Evolutionary conservation across 306 rosid genomes (phyloP).

Genomic region (Malus asiatica): DNA sequence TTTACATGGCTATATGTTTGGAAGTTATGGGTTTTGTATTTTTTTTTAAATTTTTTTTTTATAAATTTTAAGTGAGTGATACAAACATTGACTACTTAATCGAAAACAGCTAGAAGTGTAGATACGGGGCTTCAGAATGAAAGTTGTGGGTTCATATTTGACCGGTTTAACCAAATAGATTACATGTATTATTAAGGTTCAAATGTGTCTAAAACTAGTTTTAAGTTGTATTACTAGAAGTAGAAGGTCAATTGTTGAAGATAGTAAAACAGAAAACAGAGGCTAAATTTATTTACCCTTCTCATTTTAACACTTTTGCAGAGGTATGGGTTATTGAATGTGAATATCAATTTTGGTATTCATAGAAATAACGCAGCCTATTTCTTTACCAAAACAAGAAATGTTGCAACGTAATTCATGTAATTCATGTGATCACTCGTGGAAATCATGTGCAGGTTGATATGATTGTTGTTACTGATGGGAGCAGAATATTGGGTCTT

Average conservation of each 20-base stretch:
- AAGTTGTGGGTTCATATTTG: neutral
- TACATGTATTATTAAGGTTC: neutral
- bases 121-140: neutral
- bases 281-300: neutral
- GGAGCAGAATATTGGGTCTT: slow-evolving; percentile 95
- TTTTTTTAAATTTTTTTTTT: neutral
- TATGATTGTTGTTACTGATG: slow-evolving; percentile 99
- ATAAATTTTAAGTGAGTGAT: neutral
- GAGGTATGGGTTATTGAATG: neutral
- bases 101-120: neutral
- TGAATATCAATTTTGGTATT: neutral
- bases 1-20: neutral
- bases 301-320: neutral
- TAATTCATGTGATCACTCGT: neutral
- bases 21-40: neutral
- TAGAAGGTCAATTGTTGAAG: neutral
- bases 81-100: neutral
- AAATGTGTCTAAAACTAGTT: neutral
- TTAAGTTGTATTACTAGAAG: neutral
- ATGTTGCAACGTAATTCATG: neutral
- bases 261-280: neutral
- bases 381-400: neutral
- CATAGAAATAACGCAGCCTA: neutral
- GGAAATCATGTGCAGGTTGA: slow-evolving; percentile 65
- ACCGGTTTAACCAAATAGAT: neutral